Evolutionary conservation across 176 grass and related monocot genomes (phyloP), one percentile per base, ranked within the genome.

Genomic region (Areca catechu): DNA sequence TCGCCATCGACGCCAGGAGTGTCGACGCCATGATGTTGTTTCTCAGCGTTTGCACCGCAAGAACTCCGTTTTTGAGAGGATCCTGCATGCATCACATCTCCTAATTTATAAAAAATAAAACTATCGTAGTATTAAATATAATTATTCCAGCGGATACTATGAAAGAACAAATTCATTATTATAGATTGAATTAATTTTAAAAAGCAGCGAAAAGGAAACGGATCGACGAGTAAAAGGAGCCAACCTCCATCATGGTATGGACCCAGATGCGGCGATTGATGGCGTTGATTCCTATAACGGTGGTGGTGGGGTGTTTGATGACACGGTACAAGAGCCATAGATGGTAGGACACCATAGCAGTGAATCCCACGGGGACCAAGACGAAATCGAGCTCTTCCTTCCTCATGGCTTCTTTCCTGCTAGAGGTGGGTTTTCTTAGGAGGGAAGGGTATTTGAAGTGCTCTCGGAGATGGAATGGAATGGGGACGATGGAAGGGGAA

Each of bases 1-100:
- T 89, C 16, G 90, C 86, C 1, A 80, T 85, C 18, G 90, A 86
- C 0, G 86, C 90, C 2, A 95, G 69, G 22, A 95, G 70, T 48
- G 90, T 86, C 53, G 83, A 95, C 14, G 90, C 90, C 90, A 95
- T 95, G 71, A 95, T 95, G 74, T 62, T 89, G 77, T 95, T 95
- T 15, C 90, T 77, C 61, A 95, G 72, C 51, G 90, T 95, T 70
- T 95, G 86, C 43, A 95, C 90, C 2, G 79, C 82, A 67, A 89
- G 61, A 58, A 95, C 77, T 3, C 74, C 85, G 66, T 83, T 84
- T 76, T 86, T 95, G 0, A 70, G 55, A 6, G 79, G 15, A 7
- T 95, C 90, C 86, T 95, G 55, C 51, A 22, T 0, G n/a, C n/a
- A n/a, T n/a, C n/a, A 43, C 34, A 22, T 0, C 34, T 14, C 34